Base-by-base conservation (phyloP, 1,284 basidiomycete genomes). In the Austropuccinia psidii region DNA sequence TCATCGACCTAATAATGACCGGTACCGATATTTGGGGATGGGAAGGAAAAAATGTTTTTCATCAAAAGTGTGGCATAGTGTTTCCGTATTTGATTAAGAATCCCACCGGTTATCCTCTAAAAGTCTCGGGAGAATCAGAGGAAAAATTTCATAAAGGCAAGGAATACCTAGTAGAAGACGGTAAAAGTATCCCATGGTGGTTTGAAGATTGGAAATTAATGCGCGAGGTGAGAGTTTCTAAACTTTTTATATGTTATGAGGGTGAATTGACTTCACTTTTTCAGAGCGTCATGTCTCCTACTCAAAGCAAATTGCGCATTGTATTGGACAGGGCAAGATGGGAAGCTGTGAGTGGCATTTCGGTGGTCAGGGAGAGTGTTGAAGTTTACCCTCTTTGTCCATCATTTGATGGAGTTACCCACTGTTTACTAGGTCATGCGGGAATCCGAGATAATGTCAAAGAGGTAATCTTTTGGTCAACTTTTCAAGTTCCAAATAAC, bases 191-290 rank as follows among this genome's bases (percentile, higher is more conserved):
- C 17, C 95, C 98, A 64, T 99, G 96, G 96, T 85, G 93, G 73
- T 98, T 99, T 78, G 93, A 98, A 79, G 95, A 98, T 78, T 95
- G 93, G 89, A 90, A 90, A 81, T 88, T 89, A 8, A 89, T 92
- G 83, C 88, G 96, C 80, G 96, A 99, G 83, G 92, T 91, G 78
- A 76, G 83, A 76, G n/a, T n/a, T n/a, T n/a, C n/a, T n/a, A n/a
- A n/a, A n/a, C n/a, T n/a, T n/a, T n/a, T n/a, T n/a, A n/a, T n/a
- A n/a, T n/a, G n/a, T n/a, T n/a, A n/a, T n/a, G n/a, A n/a, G n/a
- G n/a, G n/a, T n/a, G n/a, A 68, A 58, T 60, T 73, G 27, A 27
- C 65, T 54, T 75, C 49, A n/a, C 77, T 27, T 54, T 77, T n/a
- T n/a, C 77, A 94, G 91, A 91, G 94, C 76, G 87, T 93, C 33